Evolutionary conservation across 2,329 filamentous ascomycete species (phyloP), one percentile per base, ranked within the genome.

Genomic region (Aspergillus intermedius): DNA sequence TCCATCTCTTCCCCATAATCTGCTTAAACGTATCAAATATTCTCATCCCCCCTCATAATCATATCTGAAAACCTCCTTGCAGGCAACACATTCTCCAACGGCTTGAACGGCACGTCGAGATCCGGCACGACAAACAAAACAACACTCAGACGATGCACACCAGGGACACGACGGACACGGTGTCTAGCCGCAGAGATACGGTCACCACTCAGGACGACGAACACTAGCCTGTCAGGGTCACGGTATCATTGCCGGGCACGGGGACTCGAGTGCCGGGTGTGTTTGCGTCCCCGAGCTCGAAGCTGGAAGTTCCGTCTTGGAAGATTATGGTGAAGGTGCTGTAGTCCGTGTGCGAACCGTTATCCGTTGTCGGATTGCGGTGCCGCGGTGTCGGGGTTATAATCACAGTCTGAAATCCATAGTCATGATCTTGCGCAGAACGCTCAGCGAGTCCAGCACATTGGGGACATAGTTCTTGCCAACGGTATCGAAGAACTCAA

Each of bases 221-320:
- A 40, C 48, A 49, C 44, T 39, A 49, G 15, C 40, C 48, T 19
- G 48, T 47, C 44, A 49, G 21, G 23, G 46, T 22, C 21, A 49
- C 44, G 17, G 44, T 49, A 10, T 40, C 40, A 39, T 46, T 39
- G 1, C 48, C 48, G 5, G 48, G 39, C 5, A 49, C 22, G 12
- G 44, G 44, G 10, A 22, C 13, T 34, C 47, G 19, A 12, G 15
- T 42, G 6, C 39, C 19, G 3, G 4, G 41, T 23, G 10, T 22
- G 15, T 42, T 17, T 25, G 41, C 12, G 22, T n/a, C 41, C 12
- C 43, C 47, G 19, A 49, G 43, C 23, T 49, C 43, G 34, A 49
- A 23, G 10, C 47, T 43, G 12, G 43, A 32, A 5, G 47, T 49
- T 12, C 48, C 48, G 37, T 49, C 44, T n/a, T 49, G 48, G 48